Percentiles rank a stretch among this genome's conserved stretches.
These are phyloP conservation scores for Amaranthus tricolor DNA, from an alignment of 179 eudicot species.

Conservation along the genomic window DNA sequence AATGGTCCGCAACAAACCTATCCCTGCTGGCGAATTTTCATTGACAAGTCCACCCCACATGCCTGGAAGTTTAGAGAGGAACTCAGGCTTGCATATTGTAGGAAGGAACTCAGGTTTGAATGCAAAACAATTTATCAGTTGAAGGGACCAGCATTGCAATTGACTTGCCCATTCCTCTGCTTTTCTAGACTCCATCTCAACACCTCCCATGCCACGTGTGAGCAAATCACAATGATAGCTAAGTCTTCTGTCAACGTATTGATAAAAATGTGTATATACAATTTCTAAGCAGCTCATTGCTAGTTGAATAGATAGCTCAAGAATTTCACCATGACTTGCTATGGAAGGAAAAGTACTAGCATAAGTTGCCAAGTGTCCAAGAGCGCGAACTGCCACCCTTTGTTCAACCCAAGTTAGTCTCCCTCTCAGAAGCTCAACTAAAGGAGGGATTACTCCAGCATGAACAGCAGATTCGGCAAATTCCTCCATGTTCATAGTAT, in stretches of 20 bases:
- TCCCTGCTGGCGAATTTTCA: slow-evolving; percentile 85
- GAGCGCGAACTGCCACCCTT: slow-evolving; percentile 78
- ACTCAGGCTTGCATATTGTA: slow-evolving; percentile 69
- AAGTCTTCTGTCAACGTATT: slow-evolving; percentile 61
- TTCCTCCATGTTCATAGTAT: slow-evolving; percentile 85
- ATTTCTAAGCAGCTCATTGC: slow-evolving; percentile 82
- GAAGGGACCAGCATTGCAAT: slow-evolving; percentile 83
- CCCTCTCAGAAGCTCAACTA: slow-evolving; percentile 76
- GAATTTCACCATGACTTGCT: slow-evolving; percentile 71
- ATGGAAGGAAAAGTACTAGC: slow-evolving; percentile 62
- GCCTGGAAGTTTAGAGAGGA: slow-evolving; percentile 62
- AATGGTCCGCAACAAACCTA: slow-evolving; percentile 67
- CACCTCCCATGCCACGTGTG: slow-evolving; percentile 88
- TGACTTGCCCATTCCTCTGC: slow-evolving; percentile 95
- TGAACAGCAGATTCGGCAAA: slow-evolving; percentile 70
- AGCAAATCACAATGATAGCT: slow-evolving; percentile 80
- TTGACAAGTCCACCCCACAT: slow-evolving; percentile 93
- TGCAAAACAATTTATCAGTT: slow-evolving; percentile 78
- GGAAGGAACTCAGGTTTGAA: slow-evolving; percentile 75
- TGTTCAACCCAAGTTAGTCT: slow-evolving; percentile 88
- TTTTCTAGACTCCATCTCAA: slow-evolving; percentile 86
- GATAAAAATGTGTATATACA: slow-evolving; percentile 80
- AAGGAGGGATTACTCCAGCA: slow-evolving; percentile 70
- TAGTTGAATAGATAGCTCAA: slow-evolving; percentile 71
- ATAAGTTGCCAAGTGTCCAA: slow-evolving; percentile 83